Evolutionary conservation across 192 early-diverging fungal species (phyloP).

Genomic region (Coemansia sp.): DNA sequence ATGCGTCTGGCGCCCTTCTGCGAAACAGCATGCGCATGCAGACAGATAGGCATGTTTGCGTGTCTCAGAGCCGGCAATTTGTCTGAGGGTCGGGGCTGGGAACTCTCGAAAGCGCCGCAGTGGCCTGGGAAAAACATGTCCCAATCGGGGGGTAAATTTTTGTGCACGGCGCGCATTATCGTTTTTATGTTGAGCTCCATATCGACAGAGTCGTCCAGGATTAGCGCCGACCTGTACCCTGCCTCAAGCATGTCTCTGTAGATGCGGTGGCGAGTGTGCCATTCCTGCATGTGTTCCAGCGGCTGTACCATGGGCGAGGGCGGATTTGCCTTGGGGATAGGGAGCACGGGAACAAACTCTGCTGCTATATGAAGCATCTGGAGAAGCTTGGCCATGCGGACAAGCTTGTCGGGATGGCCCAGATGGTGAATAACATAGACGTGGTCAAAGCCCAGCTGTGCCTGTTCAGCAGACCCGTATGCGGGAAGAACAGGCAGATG

Average conservation of each 20-base stretch:
- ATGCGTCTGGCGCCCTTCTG: conserved; percentile 17
- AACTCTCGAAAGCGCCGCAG: conserved; percentile 32
- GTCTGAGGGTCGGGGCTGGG: conserved; percentile 10
- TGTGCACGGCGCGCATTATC: conserved; percentile 17
- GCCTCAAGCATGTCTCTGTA: conserved; percentile 24
- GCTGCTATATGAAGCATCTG: conserved; percentile 29
- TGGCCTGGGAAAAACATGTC: conserved; percentile 48
- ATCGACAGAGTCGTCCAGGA: conserved; percentile 41
- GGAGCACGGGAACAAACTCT: conserved; percentile 30
- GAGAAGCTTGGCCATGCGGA: conserved; percentile 21
- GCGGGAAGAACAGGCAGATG: conserved; percentile 14
- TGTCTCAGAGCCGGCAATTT: conserved; percentile 10
- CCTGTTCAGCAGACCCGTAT: conserved; percentile 10
- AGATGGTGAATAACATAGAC: conserved; percentile 35
- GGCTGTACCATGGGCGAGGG: background rate
- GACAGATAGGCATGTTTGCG: conserved; percentile 40
- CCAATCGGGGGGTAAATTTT: conserved; percentile 27
- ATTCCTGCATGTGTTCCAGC: conserved; percentile 9
- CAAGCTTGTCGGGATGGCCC: conserved; percentile 12
- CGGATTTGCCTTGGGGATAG: conserved; percentile 3
- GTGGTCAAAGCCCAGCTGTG: conserved; percentile 32
- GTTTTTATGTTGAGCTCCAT: conserved; percentile 41
- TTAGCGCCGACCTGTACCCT: conserved; percentile 21
- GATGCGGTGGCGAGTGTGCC: conserved; percentile 20
- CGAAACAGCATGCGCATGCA: conserved; percentile 38